phyloP scores from a whole-genome alignment of 2,329 filamentous ascomycete species.

The Phymatotrichopsis omnivora region DNA sequence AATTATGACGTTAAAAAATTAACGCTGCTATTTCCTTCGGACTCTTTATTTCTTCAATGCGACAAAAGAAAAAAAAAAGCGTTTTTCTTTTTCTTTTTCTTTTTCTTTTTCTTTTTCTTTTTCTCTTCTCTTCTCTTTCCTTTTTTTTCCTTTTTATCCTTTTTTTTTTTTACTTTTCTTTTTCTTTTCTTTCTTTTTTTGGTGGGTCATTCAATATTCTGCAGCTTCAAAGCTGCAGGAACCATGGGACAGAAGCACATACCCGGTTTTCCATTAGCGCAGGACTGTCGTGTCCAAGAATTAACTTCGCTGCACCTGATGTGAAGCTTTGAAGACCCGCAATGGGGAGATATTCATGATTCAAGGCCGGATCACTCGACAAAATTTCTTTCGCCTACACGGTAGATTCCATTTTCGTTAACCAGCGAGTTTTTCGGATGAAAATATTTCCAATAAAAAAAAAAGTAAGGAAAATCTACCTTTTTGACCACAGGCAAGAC shows the following conservation, averaged over 20 bases:
- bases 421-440: constrained; percentile 2
- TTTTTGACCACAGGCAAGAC: constrained; percentile 92
- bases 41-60: too few species aligned
- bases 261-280: constrained; percentile 76
- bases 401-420: constrained; percentile 12
- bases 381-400: constrained; percentile 79
- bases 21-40: too few species aligned
- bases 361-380: constrained; percentile 75
- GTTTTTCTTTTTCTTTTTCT: too few species aligned
- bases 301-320: constrained; percentile 78
- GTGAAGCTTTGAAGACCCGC: constrained; percentile 79
- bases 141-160: too few species aligned
- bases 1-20: too few species aligned
- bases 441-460: constrained; percentile 4
- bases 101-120: too few species aligned
- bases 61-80: too few species aligned
- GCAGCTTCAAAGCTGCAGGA: neutral
- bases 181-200: too few species aligned
- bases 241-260: constrained; percentile 30
- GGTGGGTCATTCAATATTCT: neutral
- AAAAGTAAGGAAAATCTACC: constrained; percentile 46
- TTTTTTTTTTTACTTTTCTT: too few species aligned
- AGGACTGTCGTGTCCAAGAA: constrained; percentile 67
- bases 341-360: constrained; percentile 98
- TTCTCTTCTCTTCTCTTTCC: too few species aligned